Percentiles rank a stretch among this genome's conserved stretches.
These are phyloP conservation scores for Calocera viscosa DNA, from an alignment of 768 basidiomycete genomes.

Conservation along the genomic window DNA sequence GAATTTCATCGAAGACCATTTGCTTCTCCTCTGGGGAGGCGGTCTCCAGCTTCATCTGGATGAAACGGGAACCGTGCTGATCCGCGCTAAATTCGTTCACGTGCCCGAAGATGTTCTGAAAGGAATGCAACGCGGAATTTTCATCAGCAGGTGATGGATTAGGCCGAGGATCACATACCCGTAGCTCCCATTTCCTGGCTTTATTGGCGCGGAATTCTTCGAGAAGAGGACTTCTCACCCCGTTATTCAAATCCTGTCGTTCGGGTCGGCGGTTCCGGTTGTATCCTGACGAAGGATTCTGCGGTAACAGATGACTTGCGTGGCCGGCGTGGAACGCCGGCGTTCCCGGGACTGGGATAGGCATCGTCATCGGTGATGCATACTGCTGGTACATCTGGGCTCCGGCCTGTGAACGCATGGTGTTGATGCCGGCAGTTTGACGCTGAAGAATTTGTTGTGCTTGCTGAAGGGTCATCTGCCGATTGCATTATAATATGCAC, in stretches of 20 bases:
- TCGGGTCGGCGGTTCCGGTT: not conserved
- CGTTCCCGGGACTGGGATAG: not conserved
- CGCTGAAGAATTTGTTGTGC: not conserved
- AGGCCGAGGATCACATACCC: constrained; percentile 35
- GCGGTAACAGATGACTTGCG: not conserved
- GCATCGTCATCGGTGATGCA: not conserved
- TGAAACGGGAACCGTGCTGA: constrained; percentile 96
- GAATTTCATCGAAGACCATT: constrained; percentile 73
- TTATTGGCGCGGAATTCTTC: constrained; percentile 80
- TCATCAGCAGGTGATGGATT: not conserved
- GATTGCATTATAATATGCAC: not conserved
- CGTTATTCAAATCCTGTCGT: constrained; percentile 13
- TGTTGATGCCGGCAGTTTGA: not conserved
- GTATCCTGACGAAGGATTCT: not conserved
- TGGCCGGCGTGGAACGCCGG: not conserved
- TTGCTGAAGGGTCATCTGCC: not conserved
- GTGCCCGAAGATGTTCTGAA: constrained; percentile 72
- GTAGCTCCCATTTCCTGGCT: constrained; percentile 66
- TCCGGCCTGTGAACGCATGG: not conserved
- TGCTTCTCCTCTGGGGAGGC: constrained; percentile 71
- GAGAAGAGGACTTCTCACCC: constrained; percentile 55
- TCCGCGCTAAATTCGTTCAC: constrained; percentile 87
- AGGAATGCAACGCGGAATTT: not conserved
- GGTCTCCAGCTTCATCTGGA: constrained; percentile 72
- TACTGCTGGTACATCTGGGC: constrained; percentile 4